Evolutionary conservation across 116 monocot genomes (phyloP).

Genomic region (Iris pallida): DNA sequence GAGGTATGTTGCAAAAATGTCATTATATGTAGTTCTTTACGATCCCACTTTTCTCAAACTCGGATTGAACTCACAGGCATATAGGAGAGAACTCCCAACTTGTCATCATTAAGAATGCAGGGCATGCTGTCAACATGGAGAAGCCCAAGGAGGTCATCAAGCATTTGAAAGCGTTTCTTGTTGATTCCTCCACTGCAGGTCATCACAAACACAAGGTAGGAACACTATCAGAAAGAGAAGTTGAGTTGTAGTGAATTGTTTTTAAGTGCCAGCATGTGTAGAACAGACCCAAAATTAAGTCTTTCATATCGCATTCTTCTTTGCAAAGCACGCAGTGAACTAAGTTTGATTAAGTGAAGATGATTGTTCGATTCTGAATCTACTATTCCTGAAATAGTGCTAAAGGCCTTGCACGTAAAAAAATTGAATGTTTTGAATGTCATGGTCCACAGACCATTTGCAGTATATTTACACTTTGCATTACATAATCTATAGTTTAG

Average conservation of each 20-base stretch:
- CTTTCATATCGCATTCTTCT: not conserved
- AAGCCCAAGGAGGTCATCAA: conserved; percentile 67
- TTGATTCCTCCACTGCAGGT: conserved; percentile 26
- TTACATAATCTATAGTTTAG: not conserved
- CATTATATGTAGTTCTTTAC: not conserved
- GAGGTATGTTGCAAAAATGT: conserved; percentile 30
- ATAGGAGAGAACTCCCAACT: conserved; percentile 64
- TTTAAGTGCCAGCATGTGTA: too few species aligned
- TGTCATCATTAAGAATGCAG: conserved; percentile 76
- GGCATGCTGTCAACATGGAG: conserved; percentile 91
- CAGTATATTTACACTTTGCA: not conserved
- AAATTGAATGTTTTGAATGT: not conserved
- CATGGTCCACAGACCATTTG: not conserved
- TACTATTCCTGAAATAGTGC: not conserved
- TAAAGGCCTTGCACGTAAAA: not conserved
- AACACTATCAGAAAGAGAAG: not conserved
- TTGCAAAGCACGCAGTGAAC: not conserved
- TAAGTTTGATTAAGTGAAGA: not conserved
- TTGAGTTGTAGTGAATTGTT: too few species aligned
- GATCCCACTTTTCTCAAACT: not conserved
- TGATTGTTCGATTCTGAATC: not conserved
- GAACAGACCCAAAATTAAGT: too few species aligned
- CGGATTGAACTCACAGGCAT: conserved; percentile 45
- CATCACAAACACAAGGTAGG: conserved; percentile 27
- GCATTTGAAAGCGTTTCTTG: conserved; percentile 59